Evolutionary conservation across 2,329 filamentous ascomycete species (phyloP).

Genomic region (Monosporascus sp.): DNA sequence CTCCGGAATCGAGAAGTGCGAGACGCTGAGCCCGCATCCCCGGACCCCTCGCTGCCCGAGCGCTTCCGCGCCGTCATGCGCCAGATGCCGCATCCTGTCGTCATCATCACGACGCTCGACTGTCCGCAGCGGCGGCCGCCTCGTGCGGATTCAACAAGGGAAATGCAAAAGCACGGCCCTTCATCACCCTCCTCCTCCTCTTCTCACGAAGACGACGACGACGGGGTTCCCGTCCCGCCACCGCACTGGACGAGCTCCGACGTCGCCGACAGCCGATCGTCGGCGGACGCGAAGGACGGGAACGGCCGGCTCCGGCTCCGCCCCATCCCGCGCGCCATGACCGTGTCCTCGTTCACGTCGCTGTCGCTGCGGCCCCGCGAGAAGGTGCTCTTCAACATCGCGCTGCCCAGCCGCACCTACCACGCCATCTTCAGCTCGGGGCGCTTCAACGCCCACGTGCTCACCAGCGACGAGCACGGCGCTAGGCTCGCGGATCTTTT

Average conservation of each 20-base stretch:
- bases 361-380: constrained; percentile 47
- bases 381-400: constrained; percentile 52
- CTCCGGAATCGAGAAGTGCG: not conserved
- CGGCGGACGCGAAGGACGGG: not conserved
- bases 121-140: constrained; percentile 27
- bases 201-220: not conserved
- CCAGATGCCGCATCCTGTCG: constrained; percentile 47
- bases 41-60: constrained; percentile 30
- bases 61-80: constrained; percentile 50
- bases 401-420: constrained; percentile 49
- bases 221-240: not conserved
- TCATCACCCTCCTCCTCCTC: not conserved
- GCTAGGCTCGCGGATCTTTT: constrained; percentile 48
- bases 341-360: constrained; percentile 56
- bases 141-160: not conserved
- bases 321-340: constrained; percentile 44
- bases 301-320: constrained; percentile 7
- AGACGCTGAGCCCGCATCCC: not conserved
- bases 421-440: constrained; percentile 41
- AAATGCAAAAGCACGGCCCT: too few species aligned
- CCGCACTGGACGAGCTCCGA: not conserved
- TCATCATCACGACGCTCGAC: constrained; percentile 44
- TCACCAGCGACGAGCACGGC: constrained; percentile 41
- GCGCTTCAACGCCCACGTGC: constrained; percentile 51
- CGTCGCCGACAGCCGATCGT: not conserved